Evolutionary conservation across 257 asterid genomes (phyloP), one percentile per base, ranked within the genome.

Genomic region (Rauvolfia tetraphylla): DNA sequence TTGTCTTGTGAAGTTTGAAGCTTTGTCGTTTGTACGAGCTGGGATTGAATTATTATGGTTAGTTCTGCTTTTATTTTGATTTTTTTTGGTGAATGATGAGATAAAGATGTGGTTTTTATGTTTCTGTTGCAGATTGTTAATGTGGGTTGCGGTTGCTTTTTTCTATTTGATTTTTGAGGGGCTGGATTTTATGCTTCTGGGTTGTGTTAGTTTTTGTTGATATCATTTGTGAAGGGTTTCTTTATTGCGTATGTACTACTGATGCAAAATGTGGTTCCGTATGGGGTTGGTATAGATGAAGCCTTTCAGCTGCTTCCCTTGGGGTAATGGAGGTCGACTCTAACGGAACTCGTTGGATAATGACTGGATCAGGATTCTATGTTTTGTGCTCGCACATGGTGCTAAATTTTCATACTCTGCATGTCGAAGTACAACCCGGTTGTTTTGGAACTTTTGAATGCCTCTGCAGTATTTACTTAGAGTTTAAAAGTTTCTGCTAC

Each of bases 91-190:
- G 53, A 23, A 42, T 61, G 33, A 12, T 36, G 18, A 0, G 17
- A 8, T 10, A 68, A 69, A 72, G 44, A 20, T 66, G 61, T 73
- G 25, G 56, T 65, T 74, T 81, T 76, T 58, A 51, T 75, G 66
- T 68, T 69, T 27, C 62, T 79, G 77, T 31, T 78, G 39, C 31
- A 80, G 75, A 75, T 85, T 72, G 77, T 56, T 74, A 82, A 83
- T 84, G 89, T 75, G 88, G 87, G 83, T 36, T 73, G 69, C 6
- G 71, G 74, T 63, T 73, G 34, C 34, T 75, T 74, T 42, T 58
- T 29, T 38, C 41, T 18, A 62, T 78, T 73, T 39, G 29, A 25
- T 79, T 71, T 74, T 41, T 78, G 27, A 58, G 11, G 75, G 41
- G 70, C 57, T 46, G 3, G 7, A 18, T 67, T 20, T 51, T 53